Evolutionary conservation across 2,329 filamentous ascomycete species (phyloP), one percentile per base, ranked within the genome.

Genomic region (Aspergillus ochraceoroseus): DNA sequence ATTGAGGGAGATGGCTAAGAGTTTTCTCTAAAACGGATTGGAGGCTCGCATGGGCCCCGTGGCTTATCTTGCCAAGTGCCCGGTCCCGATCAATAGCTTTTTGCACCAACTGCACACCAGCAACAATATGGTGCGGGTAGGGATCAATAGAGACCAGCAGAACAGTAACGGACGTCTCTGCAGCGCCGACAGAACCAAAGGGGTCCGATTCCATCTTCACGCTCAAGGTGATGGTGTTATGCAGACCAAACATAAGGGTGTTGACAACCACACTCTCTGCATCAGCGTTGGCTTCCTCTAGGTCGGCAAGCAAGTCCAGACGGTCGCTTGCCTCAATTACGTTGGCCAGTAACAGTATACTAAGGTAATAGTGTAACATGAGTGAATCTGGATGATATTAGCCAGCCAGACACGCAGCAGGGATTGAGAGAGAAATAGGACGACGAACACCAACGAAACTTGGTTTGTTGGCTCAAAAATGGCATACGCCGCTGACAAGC

Each of bases 371-470:
- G 25, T 61, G 57, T 17, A 61, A 38, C 53, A 55, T 53, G 1
- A 60, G 45, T 32, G 56, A 52, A 28, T 57, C 53, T 56, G n/a
- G n/a, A 27, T 4, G 5, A 20, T 8, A 5, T 35, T 6, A 32
- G 26, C 7, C 5, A 7, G 2, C n/a, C 1, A 8, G 22, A 7
- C 2, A 6, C 12, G 6, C 31, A 41, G 30, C 7, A 15, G 25
- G 5, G 12, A 2, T 4, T 13, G 3, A 27, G 12, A 37, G 26
- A 27, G 6, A 9, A n/a, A n/a, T n/a, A n/a, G n/a, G n/a, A n/a
- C n/a, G n/a, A 55, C 52, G 47, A 26, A 56, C 53, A 59, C 59
- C 59, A 62, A n/a, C 57, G 57, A 26, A 62, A 39, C 37, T 53
- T 55, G n/a, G 54, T 58, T 12, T 54, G 43, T 25, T 61, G 52